These are phyloP conservation scores for Kodamaea neixiangensis DNA, from an alignment of 805 yeast species.

Conservation along the genomic window DNA sequence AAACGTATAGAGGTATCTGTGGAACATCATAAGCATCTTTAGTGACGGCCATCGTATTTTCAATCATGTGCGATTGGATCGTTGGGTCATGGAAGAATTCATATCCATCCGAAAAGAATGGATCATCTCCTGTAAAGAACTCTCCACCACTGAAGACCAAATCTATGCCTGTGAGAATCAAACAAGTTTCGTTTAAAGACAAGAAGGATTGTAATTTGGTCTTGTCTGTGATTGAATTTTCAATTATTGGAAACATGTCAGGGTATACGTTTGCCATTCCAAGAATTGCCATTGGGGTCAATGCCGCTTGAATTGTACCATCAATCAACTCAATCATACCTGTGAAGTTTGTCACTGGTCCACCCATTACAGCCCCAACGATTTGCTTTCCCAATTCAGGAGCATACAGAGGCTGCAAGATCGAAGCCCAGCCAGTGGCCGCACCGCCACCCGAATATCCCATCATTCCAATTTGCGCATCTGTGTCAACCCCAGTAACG, in stretches of 20 bases:
- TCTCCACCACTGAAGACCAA: background rate
- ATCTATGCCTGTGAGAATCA: background rate
- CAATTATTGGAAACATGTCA: constrained; percentile 11
- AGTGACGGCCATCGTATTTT: constrained; percentile 23
- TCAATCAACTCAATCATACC: constrained; percentile 24
- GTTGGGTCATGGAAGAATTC: constrained; percentile 16
- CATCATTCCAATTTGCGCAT: constrained; percentile 28
- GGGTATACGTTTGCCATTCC: constrained; percentile 38
- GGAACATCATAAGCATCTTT: constrained; percentile 16
- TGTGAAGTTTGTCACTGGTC: constrained; percentile 36
- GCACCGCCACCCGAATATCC: constrained; percentile 43
- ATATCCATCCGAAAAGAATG: constrained; percentile 17
- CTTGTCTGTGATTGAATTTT: background rate
- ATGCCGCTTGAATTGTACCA: constrained; percentile 28
- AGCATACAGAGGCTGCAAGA: constrained; percentile 38
- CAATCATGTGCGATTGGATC: constrained; percentile 10
- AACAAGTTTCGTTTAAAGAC: background rate
- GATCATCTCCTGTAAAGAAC: constrained; percentile 16
- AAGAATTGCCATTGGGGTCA: constrained; percentile 26
- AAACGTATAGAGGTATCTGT: constrained; percentile 13
- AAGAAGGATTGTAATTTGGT: constrained; percentile 1
- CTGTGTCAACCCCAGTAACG: constrained; percentile 21
- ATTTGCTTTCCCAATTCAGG: constrained; percentile 26
- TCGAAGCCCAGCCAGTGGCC: constrained; percentile 41
- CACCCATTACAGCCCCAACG: constrained; percentile 39